Base-by-base conservation (phyloP, 108 stramenopile species). In the Aureococcus anophagefferens region DNA sequence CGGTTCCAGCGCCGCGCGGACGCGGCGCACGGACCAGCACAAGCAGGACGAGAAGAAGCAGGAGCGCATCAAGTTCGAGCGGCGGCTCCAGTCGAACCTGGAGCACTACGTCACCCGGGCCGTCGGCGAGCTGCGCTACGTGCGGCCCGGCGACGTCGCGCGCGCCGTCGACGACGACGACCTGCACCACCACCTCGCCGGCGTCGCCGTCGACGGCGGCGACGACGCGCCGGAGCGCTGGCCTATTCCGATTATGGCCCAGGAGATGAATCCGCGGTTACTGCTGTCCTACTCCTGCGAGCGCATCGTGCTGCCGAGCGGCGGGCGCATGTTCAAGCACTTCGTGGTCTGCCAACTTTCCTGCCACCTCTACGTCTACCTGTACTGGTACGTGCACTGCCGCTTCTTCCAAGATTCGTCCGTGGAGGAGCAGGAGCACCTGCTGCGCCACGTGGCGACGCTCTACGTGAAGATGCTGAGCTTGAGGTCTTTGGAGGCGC, bases 321-420 rank as follows among this genome's bases (percentile, higher is more conserved):
- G 79, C 3, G 71, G 73, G 35, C 68, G 69, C 32, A 62, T 75
- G 63, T 72, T 80, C 44, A 76, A 75, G 63, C 70, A 76, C 65
- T 79, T 80, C 34, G 75, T 70, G 30, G 33, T 70, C 14, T 69
- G 44, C 29, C n/a, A 69, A 36, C 63, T 68, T 35, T 71, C 68
- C 46, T 75, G 77, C 46, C 46, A 64, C 40, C 36, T 80, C 7
- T 80, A 72, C 74, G 79, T 78, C 21, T 79, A 79, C 65, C 11
- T 80, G 29, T 80, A 69, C 70, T 80, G 79, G 79, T 78, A 74
- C 64, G 70, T 74, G 7, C 79, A 80, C 77, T 80, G 79, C 77
- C 74, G 77, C 36, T 80, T 80, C 69, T 80, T 78, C 70, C 79
- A 80, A 69, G 71, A 75, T 63, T 45, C 75, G 64, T 78, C 77